Evolutionary conservation across 345 rosid species (phyloP).

Genomic region (Linum tenue): DNA sequence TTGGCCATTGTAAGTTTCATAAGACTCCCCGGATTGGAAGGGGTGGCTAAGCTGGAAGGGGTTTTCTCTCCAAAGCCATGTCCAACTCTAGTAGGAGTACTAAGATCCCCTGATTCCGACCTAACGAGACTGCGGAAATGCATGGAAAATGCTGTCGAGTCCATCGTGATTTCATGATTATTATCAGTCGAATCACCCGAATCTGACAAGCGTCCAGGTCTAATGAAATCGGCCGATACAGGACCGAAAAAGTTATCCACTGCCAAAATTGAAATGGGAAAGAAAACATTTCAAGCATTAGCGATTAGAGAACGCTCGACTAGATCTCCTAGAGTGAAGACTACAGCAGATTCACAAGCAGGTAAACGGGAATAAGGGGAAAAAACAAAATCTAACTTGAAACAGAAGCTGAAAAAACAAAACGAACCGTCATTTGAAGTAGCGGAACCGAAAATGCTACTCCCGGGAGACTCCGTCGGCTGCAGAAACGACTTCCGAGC

Average conservation of each 20-base stretch:
- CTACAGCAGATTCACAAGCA: neutral
- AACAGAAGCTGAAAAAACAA: neutral
- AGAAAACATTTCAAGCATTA: slow-evolving; percentile 11
- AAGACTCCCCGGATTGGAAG: slow-evolving; percentile 44
- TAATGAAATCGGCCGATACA: slow-evolving; percentile 70
- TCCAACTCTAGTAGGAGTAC: slow-evolving; percentile 32
- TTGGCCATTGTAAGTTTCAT: slow-evolving; percentile 51
- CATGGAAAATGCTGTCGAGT: slow-evolving; percentile 86
- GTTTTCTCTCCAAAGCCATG: slow-evolving; percentile 47
- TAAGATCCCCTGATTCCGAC: slow-evolving; percentile 53
- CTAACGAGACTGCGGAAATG: slow-evolving; percentile 71
- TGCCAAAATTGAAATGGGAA: slow-evolving; percentile 16
- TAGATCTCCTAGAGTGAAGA: neutral
- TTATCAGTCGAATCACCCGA: slow-evolving; percentile 57
- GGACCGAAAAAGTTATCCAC: slow-evolving; percentile 82
- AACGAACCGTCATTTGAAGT: slow-evolving; percentile 59
- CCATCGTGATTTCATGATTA: slow-evolving; percentile 78
- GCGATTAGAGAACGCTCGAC: neutral
- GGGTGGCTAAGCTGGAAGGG: slow-evolving; percentile 27
- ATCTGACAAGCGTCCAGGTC: slow-evolving; percentile 58
- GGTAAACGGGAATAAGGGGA: neutral
- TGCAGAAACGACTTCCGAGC: slow-evolving; percentile 44
- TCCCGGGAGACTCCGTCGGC: slow-evolving; percentile 59
- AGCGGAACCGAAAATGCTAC: slow-evolving; percentile 64
- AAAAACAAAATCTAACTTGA: neutral